Conservation (phyloP, 805 yeast species). For the Yamadazyma phyllophila region DNA sequence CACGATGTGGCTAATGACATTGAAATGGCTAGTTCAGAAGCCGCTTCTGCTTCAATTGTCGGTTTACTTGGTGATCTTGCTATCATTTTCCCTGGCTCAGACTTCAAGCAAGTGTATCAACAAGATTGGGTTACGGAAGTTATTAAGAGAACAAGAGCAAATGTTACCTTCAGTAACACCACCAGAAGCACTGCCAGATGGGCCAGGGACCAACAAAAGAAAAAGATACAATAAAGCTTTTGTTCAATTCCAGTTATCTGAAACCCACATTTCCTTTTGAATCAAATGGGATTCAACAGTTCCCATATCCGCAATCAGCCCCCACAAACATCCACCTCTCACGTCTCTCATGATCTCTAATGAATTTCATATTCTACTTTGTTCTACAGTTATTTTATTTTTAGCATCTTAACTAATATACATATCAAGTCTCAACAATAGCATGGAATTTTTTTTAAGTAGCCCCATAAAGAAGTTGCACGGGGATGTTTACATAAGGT, state of each 20-base stretch:
- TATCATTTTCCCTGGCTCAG: conserved; percentile 77
- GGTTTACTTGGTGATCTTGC: conserved; percentile 94
- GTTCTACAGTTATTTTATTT: not conserved
- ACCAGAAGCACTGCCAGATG: conserved; percentile 94
- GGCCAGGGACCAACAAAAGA: conserved; percentile 87
- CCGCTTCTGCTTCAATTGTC: conserved; percentile 77
- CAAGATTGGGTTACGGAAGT: conserved; percentile 80
- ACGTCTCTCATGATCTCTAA: conserved; percentile 14
- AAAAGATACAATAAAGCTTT: conserved; percentile 12
- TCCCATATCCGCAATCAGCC: not conserved
- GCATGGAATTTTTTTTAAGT: not conserved
- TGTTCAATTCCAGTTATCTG: not conserved
- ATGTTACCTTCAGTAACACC: conserved; percentile 55
- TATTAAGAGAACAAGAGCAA: conserved; percentile 69
- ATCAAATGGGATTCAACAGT: not conserved
- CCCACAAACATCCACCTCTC: not conserved
- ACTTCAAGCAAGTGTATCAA: conserved; percentile 60
- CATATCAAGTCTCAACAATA: not conserved
- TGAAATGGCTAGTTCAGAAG: conserved; percentile 59
- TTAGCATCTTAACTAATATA: conserved; percentile 3
- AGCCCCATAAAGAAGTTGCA: too few species aligned
- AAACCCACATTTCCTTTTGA: not conserved
- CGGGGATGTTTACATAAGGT: not conserved
- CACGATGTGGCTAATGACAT: conserved; percentile 57
- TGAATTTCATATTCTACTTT: conserved; percentile 1